Percentiles rank a stretch among this genome's conserved stretches.
phyloP scores from a whole-genome alignment of 2,329 filamentous ascomycete genomes.

The Colletotrichum cuscutae region DNA sequence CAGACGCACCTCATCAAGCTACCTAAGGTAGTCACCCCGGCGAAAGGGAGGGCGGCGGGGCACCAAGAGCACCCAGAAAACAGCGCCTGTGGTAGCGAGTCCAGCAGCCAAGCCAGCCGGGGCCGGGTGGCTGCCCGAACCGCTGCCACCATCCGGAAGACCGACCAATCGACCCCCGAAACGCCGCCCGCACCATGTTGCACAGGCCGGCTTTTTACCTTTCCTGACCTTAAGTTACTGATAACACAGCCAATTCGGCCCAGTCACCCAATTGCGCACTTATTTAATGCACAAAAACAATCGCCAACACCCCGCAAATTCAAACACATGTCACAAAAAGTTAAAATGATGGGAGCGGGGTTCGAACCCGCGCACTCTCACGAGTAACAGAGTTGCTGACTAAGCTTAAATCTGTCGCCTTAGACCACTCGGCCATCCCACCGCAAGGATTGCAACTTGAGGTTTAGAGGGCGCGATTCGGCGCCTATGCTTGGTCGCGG shows the following conservation, averaged over 20 bases:
- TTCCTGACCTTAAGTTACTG: too few species aligned
- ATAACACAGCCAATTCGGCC: too few species aligned
- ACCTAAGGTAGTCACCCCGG: neutral
- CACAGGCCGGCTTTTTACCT: neutral
- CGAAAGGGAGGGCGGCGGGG: neutral
- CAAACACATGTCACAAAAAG: neutral
- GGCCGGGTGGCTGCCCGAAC: neutral
- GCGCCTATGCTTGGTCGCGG: neutral
- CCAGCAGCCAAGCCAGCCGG: neutral
- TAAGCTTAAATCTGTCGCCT: conserved; percentile 34
- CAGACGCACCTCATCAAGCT: neutral
- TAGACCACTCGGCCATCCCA: conserved; percentile 35
- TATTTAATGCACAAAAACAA: too few species aligned
- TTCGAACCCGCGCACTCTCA: conserved; percentile 34
- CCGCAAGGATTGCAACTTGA: neutral
- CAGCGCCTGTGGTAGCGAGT: neutral
- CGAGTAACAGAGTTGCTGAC: conserved; percentile 27
- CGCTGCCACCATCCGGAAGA: neutral
- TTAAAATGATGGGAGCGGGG: conserved; percentile 25
- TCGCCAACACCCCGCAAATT: neutral
- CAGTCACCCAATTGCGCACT: too few species aligned
- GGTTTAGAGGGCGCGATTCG: neutral
- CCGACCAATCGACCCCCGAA: neutral
- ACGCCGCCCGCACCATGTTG: neutral
- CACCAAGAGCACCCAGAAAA: neutral